These are phyloP conservation scores for Blastocystis sp. DNA, from an alignment of 352 stramenopile genomes.

Conservation along the genomic window DNA sequence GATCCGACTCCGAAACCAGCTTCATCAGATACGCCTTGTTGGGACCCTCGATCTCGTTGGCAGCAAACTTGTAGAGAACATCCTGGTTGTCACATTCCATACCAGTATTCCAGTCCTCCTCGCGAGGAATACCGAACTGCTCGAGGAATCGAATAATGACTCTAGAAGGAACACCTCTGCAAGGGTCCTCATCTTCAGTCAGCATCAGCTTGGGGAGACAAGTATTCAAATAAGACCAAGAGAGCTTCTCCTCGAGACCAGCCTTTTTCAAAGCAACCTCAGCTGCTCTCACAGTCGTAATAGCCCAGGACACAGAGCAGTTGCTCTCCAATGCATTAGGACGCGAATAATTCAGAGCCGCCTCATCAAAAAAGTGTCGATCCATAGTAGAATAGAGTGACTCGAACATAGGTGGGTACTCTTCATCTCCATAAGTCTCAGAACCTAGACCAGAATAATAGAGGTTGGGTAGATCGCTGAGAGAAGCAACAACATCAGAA, in stretches of 20 bases:
- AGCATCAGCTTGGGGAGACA: not conserved
- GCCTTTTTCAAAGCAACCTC: not conserved
- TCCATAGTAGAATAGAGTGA: not conserved
- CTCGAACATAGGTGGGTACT: not conserved
- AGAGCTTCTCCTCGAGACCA: not conserved
- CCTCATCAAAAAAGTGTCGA: not conserved
- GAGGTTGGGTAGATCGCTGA: not conserved
- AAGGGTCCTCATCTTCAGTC: not conserved
- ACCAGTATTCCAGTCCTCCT: not conserved
- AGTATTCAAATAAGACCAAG: not conserved
- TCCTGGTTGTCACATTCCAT: not conserved
- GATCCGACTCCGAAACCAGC: not conserved
- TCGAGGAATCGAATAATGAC: not conserved
- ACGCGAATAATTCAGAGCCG: not conserved
- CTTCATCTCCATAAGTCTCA: not conserved
- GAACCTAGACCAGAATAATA: not conserved
- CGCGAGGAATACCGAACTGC: not conserved
- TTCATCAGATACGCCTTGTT: constrained; percentile 35
- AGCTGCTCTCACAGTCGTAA: not conserved
- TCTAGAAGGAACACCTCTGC: not conserved
- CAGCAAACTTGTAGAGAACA: not conserved
- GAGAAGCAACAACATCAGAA: not conserved
- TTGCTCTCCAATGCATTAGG: not conserved
- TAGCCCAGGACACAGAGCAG: not conserved
- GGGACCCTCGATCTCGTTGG: not conserved